Percentiles rank a stretch among this genome's conserved stretches.
These are phyloP conservation scores for Neonectria hederae DNA, from an alignment of 2,329 filamentous ascomycete species.

Conservation along the genomic window DNA sequence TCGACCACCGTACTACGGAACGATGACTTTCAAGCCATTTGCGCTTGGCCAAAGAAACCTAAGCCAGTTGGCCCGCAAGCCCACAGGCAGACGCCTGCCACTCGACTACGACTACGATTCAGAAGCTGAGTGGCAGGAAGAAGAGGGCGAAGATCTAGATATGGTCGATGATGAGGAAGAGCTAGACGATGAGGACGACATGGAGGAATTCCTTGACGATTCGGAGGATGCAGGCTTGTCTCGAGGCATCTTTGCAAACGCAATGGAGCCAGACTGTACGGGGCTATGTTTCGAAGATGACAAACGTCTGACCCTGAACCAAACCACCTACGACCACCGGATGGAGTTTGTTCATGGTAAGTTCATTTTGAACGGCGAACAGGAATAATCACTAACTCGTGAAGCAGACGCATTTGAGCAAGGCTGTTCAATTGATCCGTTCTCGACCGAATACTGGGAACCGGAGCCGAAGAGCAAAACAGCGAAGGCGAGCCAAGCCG, in stretches of 20 bases:
- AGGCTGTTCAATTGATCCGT: conserved; percentile 78
- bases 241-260: conserved; percentile 69
- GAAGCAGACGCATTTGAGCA: conserved; percentile 56
- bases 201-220: conserved; percentile 91
- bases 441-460: conserved; percentile 83
- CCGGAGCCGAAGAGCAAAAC: conserved; percentile 48
- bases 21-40: conserved; percentile 69
- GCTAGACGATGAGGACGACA: conserved; percentile 80
- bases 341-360: conserved; percentile 80
- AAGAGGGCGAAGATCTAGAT: conserved; percentile 74
- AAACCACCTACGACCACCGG: conserved; percentile 67
- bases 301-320: conserved; percentile 56
- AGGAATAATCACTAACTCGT: conserved; percentile 28
- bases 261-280: conserved; percentile 79
- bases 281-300: conserved; percentile 85
- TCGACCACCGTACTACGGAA: conserved; percentile 77
- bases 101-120: conserved; percentile 87
- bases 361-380: conserved; percentile 37
- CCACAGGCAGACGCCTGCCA: conserved; percentile 65
- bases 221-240: conserved; percentile 73
- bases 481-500: conserved; percentile 26
- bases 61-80: conserved; percentile 61
- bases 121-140: conserved; percentile 86
- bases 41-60: conserved; percentile 58
- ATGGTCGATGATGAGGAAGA: conserved; percentile 76